Evolutionary conservation across 1,139 yeast species (phyloP), one percentile per base, ranked within the genome.

Genomic region (Yamadazyma kanchanaburiensis): DNA sequence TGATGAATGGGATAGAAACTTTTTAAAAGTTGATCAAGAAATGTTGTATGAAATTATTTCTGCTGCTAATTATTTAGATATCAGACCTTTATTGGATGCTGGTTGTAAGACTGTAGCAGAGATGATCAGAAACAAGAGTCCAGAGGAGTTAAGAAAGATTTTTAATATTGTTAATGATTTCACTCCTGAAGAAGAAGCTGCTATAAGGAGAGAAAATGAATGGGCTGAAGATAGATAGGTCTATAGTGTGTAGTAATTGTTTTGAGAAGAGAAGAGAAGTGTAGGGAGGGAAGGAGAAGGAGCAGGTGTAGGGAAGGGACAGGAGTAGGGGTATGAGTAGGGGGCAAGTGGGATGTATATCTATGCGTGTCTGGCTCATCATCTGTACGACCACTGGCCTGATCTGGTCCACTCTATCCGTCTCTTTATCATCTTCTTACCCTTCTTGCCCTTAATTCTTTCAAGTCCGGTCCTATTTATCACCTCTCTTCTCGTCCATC

Each of bases 51-150:
- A 91, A 56, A 91, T 94, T 58, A 88, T 94, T 43, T 69, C 87
- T 38, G 96, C 98, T 12, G 96, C 98, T 27, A 94, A 94, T 60
- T 94, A 88, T 59, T 71, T 94, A 53, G 94, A 94, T 54, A 91
- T 94, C 54, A 80, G 87, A 49, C 96, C 96, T 1, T 70, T 94
- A 43, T 72, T 91, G 49, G 96, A 89, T 50, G 86, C 95, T 9
- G 96, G 97, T 7, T 91, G 98, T 60, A 94, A 94, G 61, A 86
- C 89, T 26, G 96, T 91, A 28, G 98, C 99, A 30, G 96, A 89
- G 57, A 89, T 91, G 97, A 94, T 91, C 55, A 82, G 89, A 60
- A 94, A 95, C 34, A 88, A 94, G 64, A 74, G 89, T 1, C 96
- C 98, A 5, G 97, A 89, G 56, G 98, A 94, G 59, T 87, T 94